A percentile compares a stretch with the other conserved stretches of the same genome.
Conservation (phyloP, 139 green algal genomes). For the Desmodesmus armatus region DNA sequence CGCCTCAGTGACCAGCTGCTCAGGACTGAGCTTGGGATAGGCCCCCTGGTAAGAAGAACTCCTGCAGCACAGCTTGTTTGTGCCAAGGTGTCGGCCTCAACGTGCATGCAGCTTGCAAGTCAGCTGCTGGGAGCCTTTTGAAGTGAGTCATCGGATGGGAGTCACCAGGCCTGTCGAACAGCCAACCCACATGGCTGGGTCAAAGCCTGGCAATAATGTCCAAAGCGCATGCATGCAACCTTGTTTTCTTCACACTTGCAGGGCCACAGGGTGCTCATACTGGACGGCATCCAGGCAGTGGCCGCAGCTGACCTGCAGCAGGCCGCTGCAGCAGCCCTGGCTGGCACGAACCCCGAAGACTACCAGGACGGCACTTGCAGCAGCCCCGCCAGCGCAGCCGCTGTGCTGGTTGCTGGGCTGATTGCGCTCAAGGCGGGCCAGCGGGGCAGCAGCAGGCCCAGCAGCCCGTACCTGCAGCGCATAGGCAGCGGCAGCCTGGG, state of each 20-base stretch:
- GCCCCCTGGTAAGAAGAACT: conserved; percentile 53
- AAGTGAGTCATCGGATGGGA: background rate
- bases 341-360: background rate
- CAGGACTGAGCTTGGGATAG: conserved; percentile 78
- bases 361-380: background rate
- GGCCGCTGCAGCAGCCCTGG: conserved; percentile 7
- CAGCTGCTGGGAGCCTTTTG: background rate
- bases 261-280: conserved; percentile 20
- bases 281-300: background rate
- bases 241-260: background rate
- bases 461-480: background rate
- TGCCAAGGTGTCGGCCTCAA: too few species aligned
- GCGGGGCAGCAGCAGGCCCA: background rate
- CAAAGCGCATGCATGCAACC: background rate
- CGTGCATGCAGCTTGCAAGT: background rate
- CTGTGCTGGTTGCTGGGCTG: background rate
- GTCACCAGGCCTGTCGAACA: too few species aligned
- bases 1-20: conserved; percentile 62
- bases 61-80: background rate
- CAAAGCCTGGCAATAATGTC: background rate
- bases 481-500: background rate
- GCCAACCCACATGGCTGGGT: too few species aligned
- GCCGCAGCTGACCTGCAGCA: background rate
- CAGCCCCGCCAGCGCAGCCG: background rate
- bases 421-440: background rate